Percentiles rank a stretch among this genome's conserved stretches.
These are phyloP conservation scores for Amphicarpaea edgeworthii DNA, from an alignment of 306 rosid species.

Conservation along the genomic window DNA sequence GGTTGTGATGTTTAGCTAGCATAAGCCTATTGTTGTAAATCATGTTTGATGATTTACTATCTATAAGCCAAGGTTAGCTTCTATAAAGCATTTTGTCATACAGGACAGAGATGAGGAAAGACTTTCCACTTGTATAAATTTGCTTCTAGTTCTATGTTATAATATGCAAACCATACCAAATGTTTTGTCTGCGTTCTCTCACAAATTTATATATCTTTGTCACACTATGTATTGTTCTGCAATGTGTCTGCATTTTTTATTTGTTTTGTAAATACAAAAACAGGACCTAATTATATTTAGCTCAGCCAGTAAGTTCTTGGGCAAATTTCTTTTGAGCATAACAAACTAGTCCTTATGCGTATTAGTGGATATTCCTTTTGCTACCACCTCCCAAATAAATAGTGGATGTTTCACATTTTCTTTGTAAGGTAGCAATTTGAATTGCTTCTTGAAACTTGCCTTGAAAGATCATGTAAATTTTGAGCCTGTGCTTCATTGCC, in stretches of 20 bases:
- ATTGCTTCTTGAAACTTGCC: not conserved
- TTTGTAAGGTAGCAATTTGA: not conserved
- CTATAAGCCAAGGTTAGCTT: conserved; percentile 9
- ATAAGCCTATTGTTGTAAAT: conserved; percentile 8
- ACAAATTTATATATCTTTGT: not conserved
- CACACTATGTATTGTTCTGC: not conserved
- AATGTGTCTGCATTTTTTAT: not conserved
- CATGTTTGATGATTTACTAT: conserved; percentile 12
- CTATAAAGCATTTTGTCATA: not conserved
- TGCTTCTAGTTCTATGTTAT: not conserved
- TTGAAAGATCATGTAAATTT: not conserved
- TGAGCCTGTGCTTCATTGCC: conserved; percentile 26
- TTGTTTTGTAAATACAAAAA: not conserved
- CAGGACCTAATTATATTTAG: not conserved
- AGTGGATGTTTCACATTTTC: not conserved
- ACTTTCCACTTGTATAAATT: conserved; percentile 19
- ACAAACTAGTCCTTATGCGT: not conserved
- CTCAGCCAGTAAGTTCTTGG: not conserved
- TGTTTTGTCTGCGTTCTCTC: conserved; percentile 4
- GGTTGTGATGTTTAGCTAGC: not conserved
- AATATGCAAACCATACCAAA: not conserved
- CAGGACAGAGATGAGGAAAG: conserved; percentile 1
- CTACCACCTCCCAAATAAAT: not conserved
- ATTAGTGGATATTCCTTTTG: conserved; percentile 22
- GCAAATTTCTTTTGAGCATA: conserved; percentile 21